Conservation (phyloP, 305 asterid genomes). For the Andrographis paniculata region DNA sequence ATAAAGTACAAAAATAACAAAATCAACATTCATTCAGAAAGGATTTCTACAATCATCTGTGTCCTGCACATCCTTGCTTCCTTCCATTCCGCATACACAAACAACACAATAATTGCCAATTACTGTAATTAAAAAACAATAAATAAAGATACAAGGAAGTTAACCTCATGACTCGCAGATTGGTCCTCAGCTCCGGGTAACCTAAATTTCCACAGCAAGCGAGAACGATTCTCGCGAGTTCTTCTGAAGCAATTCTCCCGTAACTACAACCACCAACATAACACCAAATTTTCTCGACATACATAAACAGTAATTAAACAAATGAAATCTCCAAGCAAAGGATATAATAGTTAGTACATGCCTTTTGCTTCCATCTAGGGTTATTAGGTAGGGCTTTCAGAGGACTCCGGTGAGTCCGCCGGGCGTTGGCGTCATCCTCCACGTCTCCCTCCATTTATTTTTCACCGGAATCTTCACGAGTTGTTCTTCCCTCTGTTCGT, state of each 20-base stretch:
- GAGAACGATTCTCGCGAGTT: constrained; percentile 64
- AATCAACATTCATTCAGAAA: too few relatives aligned
- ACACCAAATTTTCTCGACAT: constrained; percentile 4
- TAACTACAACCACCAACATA: constrained; percentile 39
- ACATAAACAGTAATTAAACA: not conserved
- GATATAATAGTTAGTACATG: too few relatives aligned
- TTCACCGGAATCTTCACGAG: too few relatives aligned
- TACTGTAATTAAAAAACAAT: not conserved
- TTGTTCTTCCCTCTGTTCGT: too few relatives aligned
- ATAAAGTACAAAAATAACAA: too few relatives aligned
- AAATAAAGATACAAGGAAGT: not conserved
- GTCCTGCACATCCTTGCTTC: not conserved
- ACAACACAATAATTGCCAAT: too few relatives aligned
- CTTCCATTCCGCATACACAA: not conserved
- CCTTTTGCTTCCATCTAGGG: too few relatives aligned
- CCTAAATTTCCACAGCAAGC: constrained; percentile 80
- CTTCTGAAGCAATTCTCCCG: constrained; percentile 82
- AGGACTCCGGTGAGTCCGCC: too few relatives aligned
- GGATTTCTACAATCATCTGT: too few relatives aligned
- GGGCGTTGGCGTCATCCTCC: too few relatives aligned
- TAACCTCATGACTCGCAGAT: constrained; percentile 38
- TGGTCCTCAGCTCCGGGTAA: constrained; percentile 31
- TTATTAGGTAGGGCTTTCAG: too few relatives aligned
- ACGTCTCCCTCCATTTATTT: too few relatives aligned
- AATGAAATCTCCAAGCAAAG: not conserved